Percentiles rank a stretch among this genome's conserved stretches.
These are phyloP conservation scores for Emmonsiellopsis sp. DNA, from an alignment of 2,329 filamentous ascomycete species.

Conservation along the genomic window DNA sequence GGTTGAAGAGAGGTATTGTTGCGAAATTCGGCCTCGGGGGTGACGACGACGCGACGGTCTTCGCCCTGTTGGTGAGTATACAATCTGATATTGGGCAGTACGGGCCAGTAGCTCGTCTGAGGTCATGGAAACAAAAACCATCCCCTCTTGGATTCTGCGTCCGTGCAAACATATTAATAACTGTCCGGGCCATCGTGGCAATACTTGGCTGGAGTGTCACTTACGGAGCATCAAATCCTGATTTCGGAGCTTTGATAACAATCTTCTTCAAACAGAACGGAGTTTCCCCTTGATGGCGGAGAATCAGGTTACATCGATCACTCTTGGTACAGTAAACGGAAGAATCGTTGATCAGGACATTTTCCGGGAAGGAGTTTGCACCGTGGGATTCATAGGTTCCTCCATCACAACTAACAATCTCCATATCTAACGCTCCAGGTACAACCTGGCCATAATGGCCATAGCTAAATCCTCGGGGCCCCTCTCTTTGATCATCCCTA, in stretches of 20 bases:
- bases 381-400: constrained; percentile 52
- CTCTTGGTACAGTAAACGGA: constrained; percentile 86
- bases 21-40: constrained; percentile 25
- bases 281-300: constrained; percentile 70
- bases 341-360: constrained; percentile 71
- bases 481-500: constrained; percentile 46
- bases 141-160: constrained; percentile 71
- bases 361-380: constrained; percentile 59
- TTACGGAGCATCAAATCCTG: constrained; percentile 77
- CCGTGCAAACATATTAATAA: constrained; percentile 1
- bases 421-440: constrained; percentile 71
- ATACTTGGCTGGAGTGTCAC: constrained; percentile 28
- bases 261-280: constrained; percentile 79
- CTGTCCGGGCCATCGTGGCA: not conserved
- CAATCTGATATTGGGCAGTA: constrained; percentile 67
- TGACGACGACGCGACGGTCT: constrained; percentile 21
- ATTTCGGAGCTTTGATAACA: constrained; percentile 70
- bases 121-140: constrained; percentile 85
- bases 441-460: constrained; percentile 83
- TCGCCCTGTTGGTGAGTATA: constrained; percentile 42
- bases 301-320: constrained; percentile 77
- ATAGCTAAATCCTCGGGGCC: constrained; percentile 58
- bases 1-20: constrained; percentile 31
- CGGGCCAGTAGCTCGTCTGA: constrained; percentile 64
- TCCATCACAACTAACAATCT: constrained; percentile 82